Evolutionary conservation across 2,329 filamentous ascomycete species (phyloP).

Genomic region (Cylindrodendrum hubeiense): DNA sequence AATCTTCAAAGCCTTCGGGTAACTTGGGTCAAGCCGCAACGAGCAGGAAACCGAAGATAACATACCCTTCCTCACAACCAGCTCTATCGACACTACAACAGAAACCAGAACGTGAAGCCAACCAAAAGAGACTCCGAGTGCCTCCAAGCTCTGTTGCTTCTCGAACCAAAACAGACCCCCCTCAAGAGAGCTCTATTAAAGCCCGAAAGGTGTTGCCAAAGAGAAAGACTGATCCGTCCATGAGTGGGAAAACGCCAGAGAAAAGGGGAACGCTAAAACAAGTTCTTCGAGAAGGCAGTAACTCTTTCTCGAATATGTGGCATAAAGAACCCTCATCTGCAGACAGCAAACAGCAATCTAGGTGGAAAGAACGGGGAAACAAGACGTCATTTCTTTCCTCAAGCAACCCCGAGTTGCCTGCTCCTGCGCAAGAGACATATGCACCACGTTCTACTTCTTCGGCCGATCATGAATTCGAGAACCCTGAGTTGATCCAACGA

Average conservation of each 20-base stretch:
- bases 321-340: constrained; percentile 57
- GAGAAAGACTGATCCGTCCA: constrained; percentile 36
- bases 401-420: constrained; percentile 26
- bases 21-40: neutral
- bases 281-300: constrained; percentile 63
- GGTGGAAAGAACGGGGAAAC: constrained; percentile 38
- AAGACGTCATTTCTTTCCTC: constrained; percentile 19
- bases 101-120: constrained; percentile 36
- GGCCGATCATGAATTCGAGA: constrained; percentile 29
- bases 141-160: constrained; percentile 27
- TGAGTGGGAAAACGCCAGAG: constrained; percentile 46
- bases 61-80: constrained; percentile 27
- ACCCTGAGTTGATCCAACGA: constrained; percentile 48
- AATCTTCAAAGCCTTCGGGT: neutral
- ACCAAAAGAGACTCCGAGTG: constrained; percentile 39
- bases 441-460: constrained; percentile 16
- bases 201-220: constrained; percentile 35
- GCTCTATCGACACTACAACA: constrained; percentile 23
- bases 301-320: constrained; percentile 62
- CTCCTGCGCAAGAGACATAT: constrained; percentile 8
- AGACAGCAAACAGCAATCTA: constrained; percentile 42
- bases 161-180: constrained; percentile 48
- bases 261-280: constrained; percentile 63
- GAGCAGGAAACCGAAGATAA: constrained; percentile 24
- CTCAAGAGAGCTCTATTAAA: constrained; percentile 25